Base-by-base conservation (phyloP, 140 eudicot species). In the Anethum foeniculum region DNA sequence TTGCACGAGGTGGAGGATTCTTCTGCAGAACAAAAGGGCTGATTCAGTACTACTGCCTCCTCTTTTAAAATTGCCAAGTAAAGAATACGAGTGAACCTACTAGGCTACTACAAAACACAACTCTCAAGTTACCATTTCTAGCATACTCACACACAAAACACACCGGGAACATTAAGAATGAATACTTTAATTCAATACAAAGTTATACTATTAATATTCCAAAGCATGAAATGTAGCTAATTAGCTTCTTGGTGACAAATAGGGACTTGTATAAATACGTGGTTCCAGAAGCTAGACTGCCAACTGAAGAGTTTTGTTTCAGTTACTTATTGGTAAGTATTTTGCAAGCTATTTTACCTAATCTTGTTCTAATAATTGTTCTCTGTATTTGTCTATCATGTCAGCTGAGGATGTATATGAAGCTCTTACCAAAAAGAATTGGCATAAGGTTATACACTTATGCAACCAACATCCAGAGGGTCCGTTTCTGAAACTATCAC, bases 401-500 rank as follows among this genome's bases (percentile, higher is more conserved):
- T 6, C 12, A 21, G 65, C 28, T 56, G 28, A 56, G 28, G 65
- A 21, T 6, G n/a, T 56, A 21, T 72, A 72, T 27, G 3, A 0
- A 0, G 58, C 56, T 19, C 77, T 23, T 43, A 8, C 25, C 4
- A 8, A 0, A 25, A 74, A n/a, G 6, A 0, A 74, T 8, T 25
- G 36, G 18, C 10, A 0, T 4, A n/a, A 74, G 56, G 77, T 41
- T 15, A 23, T 5, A n/a, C 5, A 4, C 21, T 28, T 74, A 21
- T 41, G 77, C 77, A n/a, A 1, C 5, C 11, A 21, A 19, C 47
- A 21, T 86, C 65, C 27, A 21, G 65, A 56, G 65, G 65, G 89
- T 73, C 85, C 89, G 21, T 80, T 86, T 36, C 83, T 80, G 7
- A 65, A 47, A 34, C 71, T 83, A 32, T 83, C 86, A 4, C 73